These are phyloP conservation scores for Isabelozyma gotoi DNA, from an alignment of 805 yeast species.

Conservation along the genomic window DNA sequence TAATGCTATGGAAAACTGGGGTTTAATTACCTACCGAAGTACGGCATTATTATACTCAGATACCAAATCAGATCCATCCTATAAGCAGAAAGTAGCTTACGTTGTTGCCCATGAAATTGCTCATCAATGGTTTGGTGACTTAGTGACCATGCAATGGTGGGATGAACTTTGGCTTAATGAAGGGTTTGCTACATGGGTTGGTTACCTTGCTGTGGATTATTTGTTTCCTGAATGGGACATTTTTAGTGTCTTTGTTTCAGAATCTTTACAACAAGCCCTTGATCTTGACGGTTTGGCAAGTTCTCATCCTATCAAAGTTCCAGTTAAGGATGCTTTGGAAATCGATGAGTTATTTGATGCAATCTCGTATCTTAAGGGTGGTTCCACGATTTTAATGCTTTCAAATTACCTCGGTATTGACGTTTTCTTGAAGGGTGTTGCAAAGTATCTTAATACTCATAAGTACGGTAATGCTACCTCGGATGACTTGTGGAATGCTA, in stretches of 20 bases:
- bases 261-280: constrained; percentile 50
- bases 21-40: constrained; percentile 67
- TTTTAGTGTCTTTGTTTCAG: constrained; percentile 55
- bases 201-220: constrained; percentile 65
- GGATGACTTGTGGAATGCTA: constrained; percentile 67
- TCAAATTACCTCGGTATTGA: constrained; percentile 70
- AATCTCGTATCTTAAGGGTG: constrained; percentile 80
- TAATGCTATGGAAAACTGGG: constrained; percentile 94
- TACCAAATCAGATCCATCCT: constrained; percentile 45
- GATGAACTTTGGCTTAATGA: constrained; percentile 88
- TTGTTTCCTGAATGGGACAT: constrained; percentile 83
- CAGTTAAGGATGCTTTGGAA: constrained; percentile 74
- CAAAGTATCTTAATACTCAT: constrained; percentile 61
- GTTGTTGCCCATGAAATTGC: constrained; percentile 86
- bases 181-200: constrained; percentile 88
- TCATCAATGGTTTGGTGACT: constrained; percentile 90
- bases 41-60: constrained; percentile 49
- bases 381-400: constrained; percentile 75
- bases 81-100: constrained; percentile 72
- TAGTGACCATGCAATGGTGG: constrained; percentile 94
- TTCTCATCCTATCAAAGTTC: constrained; percentile 83
- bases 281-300: constrained; percentile 55
- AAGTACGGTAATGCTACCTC: constrained; percentile 72
- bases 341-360: constrained; percentile 81
- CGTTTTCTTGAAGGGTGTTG: constrained; percentile 69